Evolutionary conservation across 208 protist species (phyloP).

Genomic region (Leishmania martiniquensis): DNA sequence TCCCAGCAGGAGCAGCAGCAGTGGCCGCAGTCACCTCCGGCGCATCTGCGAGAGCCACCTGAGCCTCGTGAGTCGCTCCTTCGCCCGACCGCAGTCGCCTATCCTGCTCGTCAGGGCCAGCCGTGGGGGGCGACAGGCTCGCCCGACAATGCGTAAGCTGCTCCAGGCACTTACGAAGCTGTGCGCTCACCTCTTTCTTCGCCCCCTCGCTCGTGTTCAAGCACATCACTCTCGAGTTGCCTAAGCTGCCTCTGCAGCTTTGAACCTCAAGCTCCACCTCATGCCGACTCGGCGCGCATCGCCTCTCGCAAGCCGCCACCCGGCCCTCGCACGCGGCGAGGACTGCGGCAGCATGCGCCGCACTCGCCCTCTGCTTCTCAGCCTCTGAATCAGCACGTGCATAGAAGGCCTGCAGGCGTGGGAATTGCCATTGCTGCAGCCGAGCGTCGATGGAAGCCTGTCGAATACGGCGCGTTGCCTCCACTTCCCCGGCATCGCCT

Average conservation of each 20-base stretch:
- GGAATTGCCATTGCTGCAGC: slow-evolving; percentile 21
- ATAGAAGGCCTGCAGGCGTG: slow-evolving; percentile 30
- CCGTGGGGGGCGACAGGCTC: background rate
- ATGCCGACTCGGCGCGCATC: background rate
- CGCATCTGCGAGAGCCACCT: background rate
- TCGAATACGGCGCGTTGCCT: background rate
- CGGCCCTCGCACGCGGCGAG: background rate
- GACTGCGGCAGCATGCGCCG: background rate
- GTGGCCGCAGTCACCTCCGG: background rate
- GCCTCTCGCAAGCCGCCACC: slow-evolving; percentile 2
- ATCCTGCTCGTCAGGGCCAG: background rate
- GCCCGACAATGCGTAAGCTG: background rate
- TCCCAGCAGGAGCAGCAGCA: slow-evolving; percentile 2
- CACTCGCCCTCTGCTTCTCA: background rate
- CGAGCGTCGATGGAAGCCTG: background rate
- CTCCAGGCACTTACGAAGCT: slow-evolving; percentile 1
- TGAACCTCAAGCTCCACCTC: background rate
- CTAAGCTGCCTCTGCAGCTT: background rate
- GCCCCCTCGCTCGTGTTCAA: background rate
- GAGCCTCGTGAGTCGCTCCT: background rate
- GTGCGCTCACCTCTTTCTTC: background rate
- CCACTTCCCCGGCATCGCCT: background rate
- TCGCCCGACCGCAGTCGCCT: slow-evolving; percentile 5
- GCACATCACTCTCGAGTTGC: background rate
- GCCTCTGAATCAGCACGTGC: background rate